Evolutionary conservation across 495 filamentous ascomycete genomes (phyloP).

Genomic region (Bryoglossum gracile): DNA sequence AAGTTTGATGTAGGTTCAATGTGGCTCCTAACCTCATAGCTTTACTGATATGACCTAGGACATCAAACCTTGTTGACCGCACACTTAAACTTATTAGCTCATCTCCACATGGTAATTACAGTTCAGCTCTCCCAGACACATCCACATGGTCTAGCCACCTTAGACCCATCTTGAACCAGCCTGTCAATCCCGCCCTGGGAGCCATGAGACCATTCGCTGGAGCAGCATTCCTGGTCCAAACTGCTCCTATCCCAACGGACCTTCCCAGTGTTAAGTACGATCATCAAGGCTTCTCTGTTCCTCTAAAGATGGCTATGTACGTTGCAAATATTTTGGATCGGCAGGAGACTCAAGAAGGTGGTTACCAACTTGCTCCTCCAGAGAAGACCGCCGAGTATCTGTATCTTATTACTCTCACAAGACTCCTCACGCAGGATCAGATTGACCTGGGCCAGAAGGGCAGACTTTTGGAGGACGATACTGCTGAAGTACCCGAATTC

Average conservation of each 20-base stretch:
- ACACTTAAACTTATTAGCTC: no score
- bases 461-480: constrained; percentile 8
- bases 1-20: no score
- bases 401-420: constrained; percentile 34
- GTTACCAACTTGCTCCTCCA: constrained; percentile 25
- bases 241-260: constrained; percentile 14
- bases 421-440: constrained; percentile 37
- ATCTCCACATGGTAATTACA: constrained; percentile 14
- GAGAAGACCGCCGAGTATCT: constrained; percentile 33
- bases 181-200: constrained; percentile 55
- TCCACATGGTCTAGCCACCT: constrained; percentile 41
- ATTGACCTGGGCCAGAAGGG: constrained; percentile 25
- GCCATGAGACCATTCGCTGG: constrained; percentile 67
- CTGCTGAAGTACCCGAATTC: no score
- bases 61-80: no score
- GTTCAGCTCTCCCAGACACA: constrained; percentile 36
- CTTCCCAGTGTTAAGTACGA: constrained; percentile 43
- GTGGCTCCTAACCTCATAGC: no score
- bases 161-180: constrained; percentile 46
- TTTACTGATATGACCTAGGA: no score
- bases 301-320: constrained; percentile 68
- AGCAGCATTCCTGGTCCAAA: constrained; percentile 55
- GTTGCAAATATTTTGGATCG: background rate
- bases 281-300: constrained; percentile 56
- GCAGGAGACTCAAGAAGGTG: no score